Evolutionary conservation across 495 filamentous ascomycete genomes (phyloP), one percentile per base, ranked within the genome.

Genomic region (Xylaria nigripes): DNA sequence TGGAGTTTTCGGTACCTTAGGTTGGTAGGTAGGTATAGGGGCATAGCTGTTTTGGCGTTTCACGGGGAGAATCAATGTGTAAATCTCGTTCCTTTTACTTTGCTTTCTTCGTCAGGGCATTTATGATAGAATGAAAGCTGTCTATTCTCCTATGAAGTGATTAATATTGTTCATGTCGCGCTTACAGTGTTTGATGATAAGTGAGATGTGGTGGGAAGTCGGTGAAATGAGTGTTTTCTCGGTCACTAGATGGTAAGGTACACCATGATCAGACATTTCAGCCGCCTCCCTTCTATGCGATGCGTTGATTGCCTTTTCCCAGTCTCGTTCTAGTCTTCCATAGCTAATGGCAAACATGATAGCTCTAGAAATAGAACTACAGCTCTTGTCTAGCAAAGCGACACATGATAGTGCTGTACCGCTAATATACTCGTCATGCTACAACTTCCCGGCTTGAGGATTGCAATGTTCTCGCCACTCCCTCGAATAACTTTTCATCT

Each of bases 401-500:
- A 40, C 36, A 40, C 18, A 44, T 22, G 16, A 34, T 24, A 38
- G 7, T 10, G 7, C 10, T 16, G 25, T 21, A 52, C 30, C 6
- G 10, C 24, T 24, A 10, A 24, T 15, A 23, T 23, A 18, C 6
- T 40, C 18, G 19, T 22, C 22, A 9, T 29, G 25, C 40, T 3
- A 43, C 43, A 3, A 1, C 22, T 16, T 24, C 21, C n/a, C 10
- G 8, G 12, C 2, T 47, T 48, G 6, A 48, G 16, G 40, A 43
- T 53, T 51, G 38, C 50, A 62, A 27, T 13, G 55, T 53, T 38
- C 16, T 41, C 15, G 18, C 12, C 9, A 59, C 45, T 23, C 51
- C 44, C 46, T 59, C 45, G 4, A 57, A 53, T 4, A 63, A 29
- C 12, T 47, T 41, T 19, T 50, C 42, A n/a, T 61, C 54, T 13